phyloP scores from a whole-genome alignment of 305 asterid genomes.

The Fraxinus sp. region DNA sequence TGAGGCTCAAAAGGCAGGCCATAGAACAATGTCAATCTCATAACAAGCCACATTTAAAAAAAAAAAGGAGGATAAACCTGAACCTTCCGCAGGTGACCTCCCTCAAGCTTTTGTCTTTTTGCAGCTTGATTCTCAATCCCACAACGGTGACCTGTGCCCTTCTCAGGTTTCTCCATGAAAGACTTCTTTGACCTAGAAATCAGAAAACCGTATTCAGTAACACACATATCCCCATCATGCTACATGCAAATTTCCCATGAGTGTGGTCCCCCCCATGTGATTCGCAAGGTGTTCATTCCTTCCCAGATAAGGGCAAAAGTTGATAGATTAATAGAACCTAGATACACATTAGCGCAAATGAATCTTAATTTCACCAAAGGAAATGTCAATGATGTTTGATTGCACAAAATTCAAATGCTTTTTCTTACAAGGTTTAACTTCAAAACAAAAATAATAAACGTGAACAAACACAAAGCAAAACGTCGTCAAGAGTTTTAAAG shows the following conservation, averaged over 20 bases:
- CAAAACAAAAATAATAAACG: neutral
- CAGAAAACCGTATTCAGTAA: conserved; percentile 19
- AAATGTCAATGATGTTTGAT: neutral
- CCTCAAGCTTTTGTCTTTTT: conserved; percentile 94
- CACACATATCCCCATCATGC: conserved; percentile 17
- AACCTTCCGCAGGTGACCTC: conserved; percentile 85
- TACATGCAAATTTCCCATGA: conserved; percentile 12
- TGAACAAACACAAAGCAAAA: neutral
- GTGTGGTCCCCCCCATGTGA: neutral
- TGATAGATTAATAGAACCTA: conserved; percentile 4
- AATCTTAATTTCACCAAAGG: neutral
- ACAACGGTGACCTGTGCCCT: conserved; percentile 40
- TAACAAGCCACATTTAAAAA: neutral
- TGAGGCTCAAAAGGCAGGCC: neutral
- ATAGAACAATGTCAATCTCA: neutral
- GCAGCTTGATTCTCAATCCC: conserved; percentile 80
- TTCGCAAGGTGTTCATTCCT: neutral
- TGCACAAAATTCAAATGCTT: neutral
- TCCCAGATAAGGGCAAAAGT: neutral
- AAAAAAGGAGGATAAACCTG: neutral
- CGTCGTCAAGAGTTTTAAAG: neutral
- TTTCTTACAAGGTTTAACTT: neutral
- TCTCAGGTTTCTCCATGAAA: conserved; percentile 43
- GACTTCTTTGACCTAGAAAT: conserved; percentile 51
- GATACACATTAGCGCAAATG: neutral